Conservation (phyloP, 2,329 filamentous ascomycete genomes). For the Thielaviopsis musarum region DNA sequence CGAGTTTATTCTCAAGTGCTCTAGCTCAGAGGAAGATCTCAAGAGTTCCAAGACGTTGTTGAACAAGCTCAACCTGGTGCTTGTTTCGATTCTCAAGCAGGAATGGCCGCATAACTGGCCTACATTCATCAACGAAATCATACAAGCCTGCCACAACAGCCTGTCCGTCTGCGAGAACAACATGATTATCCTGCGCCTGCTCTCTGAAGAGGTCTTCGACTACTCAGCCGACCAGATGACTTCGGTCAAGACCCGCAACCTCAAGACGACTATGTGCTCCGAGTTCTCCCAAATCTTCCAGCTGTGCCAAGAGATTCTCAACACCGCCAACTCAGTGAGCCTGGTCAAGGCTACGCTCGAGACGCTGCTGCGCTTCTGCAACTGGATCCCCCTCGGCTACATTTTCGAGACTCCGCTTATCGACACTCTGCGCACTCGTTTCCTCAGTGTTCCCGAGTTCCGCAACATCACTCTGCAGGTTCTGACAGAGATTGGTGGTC, state of each 20-base stretch:
- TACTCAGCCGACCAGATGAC: conserved; percentile 99
- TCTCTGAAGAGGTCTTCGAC: conserved; percentile 97
- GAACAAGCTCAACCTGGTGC: conserved; percentile 95
- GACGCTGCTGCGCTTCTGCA: conserved; percentile 87
- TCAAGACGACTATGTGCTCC: conserved; percentile 97
- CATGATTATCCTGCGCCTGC: conserved; percentile 89
- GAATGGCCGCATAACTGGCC: conserved; percentile 99
- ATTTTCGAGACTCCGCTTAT: conserved; percentile 97
- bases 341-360: conserved; percentile 94
- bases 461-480: conserved; percentile 94
- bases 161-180: conserved; percentile 99
- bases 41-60: conserved; percentile 73
- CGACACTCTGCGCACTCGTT: conserved; percentile 80
- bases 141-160: conserved; percentile 86
- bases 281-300: conserved; percentile 98
- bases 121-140: conserved; percentile 99
- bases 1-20: conserved; percentile 92
- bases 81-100: conserved; percentile 95
- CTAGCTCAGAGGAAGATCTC: conserved; percentile 74
- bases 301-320: conserved; percentile 88
- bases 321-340: conserved; percentile 71
- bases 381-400: conserved; percentile 97
- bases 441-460: conserved; percentile 86
- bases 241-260: conserved; percentile 86
- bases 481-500: conserved; percentile 86